phyloP scores from a whole-genome alignment of 345 rosid genomes.

The Lenwebbia sp. region DNA sequence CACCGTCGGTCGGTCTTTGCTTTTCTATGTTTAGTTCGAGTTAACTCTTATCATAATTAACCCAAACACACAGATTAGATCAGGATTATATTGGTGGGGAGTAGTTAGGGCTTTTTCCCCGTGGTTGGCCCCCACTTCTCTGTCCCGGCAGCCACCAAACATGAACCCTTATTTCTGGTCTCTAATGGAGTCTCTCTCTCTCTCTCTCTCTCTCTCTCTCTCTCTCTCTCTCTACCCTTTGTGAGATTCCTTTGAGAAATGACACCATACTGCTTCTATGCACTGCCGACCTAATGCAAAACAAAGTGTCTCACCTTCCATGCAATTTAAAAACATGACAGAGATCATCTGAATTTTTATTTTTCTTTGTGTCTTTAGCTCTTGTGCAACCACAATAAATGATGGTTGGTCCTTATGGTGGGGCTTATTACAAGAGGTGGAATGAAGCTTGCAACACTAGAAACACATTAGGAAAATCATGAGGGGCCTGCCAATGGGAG shows the following conservation, averaged over 20 bases:
- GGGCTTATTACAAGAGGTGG: neutral
- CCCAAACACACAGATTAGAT: neutral
- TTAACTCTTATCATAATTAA: neutral
- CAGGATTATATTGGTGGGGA: neutral
- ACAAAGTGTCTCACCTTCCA: neutral
- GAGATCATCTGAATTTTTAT: neutral
- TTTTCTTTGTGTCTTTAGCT: neutral
- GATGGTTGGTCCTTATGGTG: neutral
- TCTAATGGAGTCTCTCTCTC: neutral
- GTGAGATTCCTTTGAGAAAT: neutral
- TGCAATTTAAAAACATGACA: neutral
- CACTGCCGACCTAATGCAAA: neutral
- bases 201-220: neutral
- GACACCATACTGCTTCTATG: neutral
- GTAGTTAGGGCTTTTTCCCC: neutral
- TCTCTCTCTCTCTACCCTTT: neutral
- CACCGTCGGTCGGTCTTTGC: neutral
- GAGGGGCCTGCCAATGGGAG: neutral
- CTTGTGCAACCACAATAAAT: neutral
- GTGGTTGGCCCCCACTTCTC: neutral
- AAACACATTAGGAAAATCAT: neutral
- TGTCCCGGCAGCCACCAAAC: neutral
- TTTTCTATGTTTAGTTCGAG: neutral
- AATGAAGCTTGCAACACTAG: neutral
- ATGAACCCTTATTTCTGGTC: neutral